A percentile compares a stretch with the other conserved stretches of the same genome.
These are phyloP conservation scores for Calonectria montana DNA, from an alignment of 2,329 filamentous ascomycete genomes.

Conservation along the genomic window DNA sequence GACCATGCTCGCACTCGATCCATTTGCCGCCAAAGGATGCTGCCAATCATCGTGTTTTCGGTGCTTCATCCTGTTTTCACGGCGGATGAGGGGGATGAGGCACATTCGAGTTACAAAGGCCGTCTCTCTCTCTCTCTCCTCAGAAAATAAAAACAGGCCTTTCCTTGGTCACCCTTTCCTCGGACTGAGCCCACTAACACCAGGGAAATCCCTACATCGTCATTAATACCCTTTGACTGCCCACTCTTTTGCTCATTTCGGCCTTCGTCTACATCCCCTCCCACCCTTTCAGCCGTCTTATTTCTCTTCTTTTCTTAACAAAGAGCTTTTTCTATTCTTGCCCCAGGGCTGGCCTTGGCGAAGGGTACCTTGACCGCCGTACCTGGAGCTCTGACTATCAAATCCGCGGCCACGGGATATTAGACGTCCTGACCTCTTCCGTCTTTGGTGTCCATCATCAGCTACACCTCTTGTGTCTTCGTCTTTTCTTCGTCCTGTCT, in stretches of 20 bases:
- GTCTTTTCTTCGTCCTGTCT: not conserved
- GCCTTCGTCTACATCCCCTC: not conserved
- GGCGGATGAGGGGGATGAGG: not conserved
- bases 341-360: not conserved
- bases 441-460: not conserved
- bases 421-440: not conserved
- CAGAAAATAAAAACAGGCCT: not conserved
- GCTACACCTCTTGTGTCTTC: not conserved
- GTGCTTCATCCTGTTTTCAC: not conserved
- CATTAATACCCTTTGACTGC: not conserved
- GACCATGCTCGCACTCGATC: not conserved
- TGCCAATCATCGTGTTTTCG: not conserved
- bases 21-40: not conserved
- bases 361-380: not conserved
- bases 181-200: not conserved
- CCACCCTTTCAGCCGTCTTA: not conserved
- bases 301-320: not conserved
- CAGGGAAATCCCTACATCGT: not conserved
- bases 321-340: not conserved
- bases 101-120: not conserved
- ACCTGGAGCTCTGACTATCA: not conserved
- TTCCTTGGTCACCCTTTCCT: not conserved
- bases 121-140: not conserved
- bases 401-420: not conserved
- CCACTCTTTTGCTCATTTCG: not conserved